Evolutionary conservation across 2,329 filamentous ascomycete genomes (phyloP).

Genomic region (Didymella lethalis): DNA sequence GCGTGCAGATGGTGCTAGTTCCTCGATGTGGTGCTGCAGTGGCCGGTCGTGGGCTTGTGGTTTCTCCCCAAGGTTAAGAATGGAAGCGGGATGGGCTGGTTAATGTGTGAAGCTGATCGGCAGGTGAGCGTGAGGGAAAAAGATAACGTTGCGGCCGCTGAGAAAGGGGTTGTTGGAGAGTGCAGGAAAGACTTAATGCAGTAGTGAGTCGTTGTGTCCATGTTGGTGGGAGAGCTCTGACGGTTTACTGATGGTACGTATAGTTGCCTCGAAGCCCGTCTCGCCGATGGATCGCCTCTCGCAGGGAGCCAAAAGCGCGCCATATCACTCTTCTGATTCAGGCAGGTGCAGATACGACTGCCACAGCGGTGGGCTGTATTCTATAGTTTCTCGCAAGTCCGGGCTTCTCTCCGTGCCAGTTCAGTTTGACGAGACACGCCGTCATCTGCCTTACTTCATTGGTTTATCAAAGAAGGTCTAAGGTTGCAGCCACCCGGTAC

Average conservation of each 20-base stretch:
- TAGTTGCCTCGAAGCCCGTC: conserved; percentile 47
- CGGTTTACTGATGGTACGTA: conserved; percentile 5
- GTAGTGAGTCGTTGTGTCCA: neutral
- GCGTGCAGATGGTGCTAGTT: conserved; percentile 48
- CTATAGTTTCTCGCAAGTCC: conserved; percentile 37
- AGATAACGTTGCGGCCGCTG: conserved; percentile 17
- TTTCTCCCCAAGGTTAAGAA: conserved; percentile 45
- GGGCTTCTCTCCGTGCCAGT: conserved; percentile 35
- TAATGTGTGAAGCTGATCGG: conserved; percentile 50
- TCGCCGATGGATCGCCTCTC: conserved; percentile 40
- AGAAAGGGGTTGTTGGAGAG: conserved; percentile 27
- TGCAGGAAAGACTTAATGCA: conserved; percentile 48
- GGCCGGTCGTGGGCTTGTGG: conserved; percentile 33
- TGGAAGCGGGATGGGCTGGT: conserved; percentile 47
- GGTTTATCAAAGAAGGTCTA: conserved; percentile 61
- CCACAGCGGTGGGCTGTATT: conserved; percentile 45
- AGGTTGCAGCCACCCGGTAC: conserved; percentile 61
- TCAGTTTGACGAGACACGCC: conserved; percentile 42
- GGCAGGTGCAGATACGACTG: conserved; percentile 50
- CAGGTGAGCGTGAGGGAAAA: conserved; percentile 44
- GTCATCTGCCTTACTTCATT: conserved; percentile 56
- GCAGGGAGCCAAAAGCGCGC: conserved; percentile 44
- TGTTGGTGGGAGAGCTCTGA: conserved; percentile 20
- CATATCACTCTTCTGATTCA: conserved; percentile 52
- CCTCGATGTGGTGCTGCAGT: conserved; percentile 43